Evolutionary conservation across 2,329 filamentous ascomycete species (phyloP).

Genomic region (Nemania sp.): DNA sequence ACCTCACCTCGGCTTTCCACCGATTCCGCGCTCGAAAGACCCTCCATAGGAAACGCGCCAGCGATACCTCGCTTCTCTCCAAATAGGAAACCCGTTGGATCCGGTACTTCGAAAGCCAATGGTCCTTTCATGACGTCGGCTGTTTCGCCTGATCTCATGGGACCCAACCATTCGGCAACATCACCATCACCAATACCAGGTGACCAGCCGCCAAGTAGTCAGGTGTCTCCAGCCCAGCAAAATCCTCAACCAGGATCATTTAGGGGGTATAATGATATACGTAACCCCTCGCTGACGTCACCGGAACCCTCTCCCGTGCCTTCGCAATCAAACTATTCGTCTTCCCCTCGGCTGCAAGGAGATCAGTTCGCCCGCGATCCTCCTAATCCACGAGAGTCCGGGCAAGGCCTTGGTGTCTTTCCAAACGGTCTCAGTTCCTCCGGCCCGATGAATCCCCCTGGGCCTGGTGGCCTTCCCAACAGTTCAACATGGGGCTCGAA

Average conservation of each 20-base stretch:
- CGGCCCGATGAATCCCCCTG: slow-evolving; percentile 21
- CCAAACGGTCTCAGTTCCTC: slow-evolving; percentile 32
- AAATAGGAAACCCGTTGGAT: slow-evolving; percentile 50
- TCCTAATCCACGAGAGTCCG: slow-evolving; percentile 34
- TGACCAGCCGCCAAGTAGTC: slow-evolving; percentile 41
- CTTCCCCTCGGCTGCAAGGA: slow-evolving; percentile 34
- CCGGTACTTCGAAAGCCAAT: slow-evolving; percentile 42
- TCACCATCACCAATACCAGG: slow-evolving; percentile 37
- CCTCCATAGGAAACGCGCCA: slow-evolving; percentile 33
- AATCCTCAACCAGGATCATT: slow-evolving; percentile 38
- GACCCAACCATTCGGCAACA: slow-evolving; percentile 26
- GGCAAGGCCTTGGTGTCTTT: slow-evolving; percentile 35
- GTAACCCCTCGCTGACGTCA: slow-evolving; percentile 47
- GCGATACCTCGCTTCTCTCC: slow-evolving; percentile 41
- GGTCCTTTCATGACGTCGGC: slow-evolving; percentile 38
- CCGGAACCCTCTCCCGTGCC: slow-evolving; percentile 44
- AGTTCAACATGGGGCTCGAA: slow-evolving; percentile 39
- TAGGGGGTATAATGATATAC: slow-evolving; percentile 40
- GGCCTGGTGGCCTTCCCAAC: slow-evolving; percentile 25
- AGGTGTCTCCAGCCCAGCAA: slow-evolving; percentile 42
- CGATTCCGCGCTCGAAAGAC: slow-evolving; percentile 41
- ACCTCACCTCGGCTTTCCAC: slow-evolving; percentile 39
- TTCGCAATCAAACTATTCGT: slow-evolving; percentile 41
- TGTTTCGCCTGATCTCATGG: slow-evolving; percentile 24
- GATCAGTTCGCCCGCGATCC: slow-evolving; percentile 29